Conservation (phyloP, 305 asterid species). For the Stenogyne calaminthoides region DNA sequence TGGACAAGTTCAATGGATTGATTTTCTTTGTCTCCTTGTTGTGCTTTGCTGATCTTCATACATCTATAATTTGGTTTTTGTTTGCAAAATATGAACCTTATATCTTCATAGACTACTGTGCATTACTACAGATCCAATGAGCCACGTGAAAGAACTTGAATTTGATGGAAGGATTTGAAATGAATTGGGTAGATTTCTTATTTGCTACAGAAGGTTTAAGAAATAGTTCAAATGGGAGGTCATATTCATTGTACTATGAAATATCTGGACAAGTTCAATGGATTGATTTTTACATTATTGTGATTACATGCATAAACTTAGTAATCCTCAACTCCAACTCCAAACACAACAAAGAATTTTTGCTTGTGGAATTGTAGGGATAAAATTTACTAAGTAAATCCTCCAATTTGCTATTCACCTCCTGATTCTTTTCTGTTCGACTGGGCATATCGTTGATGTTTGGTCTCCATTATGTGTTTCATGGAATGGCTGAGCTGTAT, state of each 20-base stretch:
- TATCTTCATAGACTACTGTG: slow-evolving; percentile 6
- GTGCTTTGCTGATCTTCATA: not conserved
- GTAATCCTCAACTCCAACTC: not conserved
- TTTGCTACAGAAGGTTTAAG: not conserved
- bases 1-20: not conserved
- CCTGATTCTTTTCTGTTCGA: slow-evolving; percentile 16
- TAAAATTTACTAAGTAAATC: not conserved
- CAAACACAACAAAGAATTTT: not conserved
- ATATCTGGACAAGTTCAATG: not conserved
- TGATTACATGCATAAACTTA: not conserved
- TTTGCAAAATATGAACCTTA: not conserved
- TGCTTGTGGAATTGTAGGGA: slow-evolving; percentile 17
- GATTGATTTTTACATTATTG: not conserved
- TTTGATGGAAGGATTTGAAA: slow-evolving; percentile 5
- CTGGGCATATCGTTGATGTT: not conserved
- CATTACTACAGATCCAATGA: not conserved
- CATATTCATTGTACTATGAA: slow-evolving; percentile 2
- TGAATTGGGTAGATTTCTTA: not conserved
- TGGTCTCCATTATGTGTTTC: slow-evolving; percentile 12
- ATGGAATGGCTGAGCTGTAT: slow-evolving; percentile 12
- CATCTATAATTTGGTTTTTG: slow-evolving; percentile 2
- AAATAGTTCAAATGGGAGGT: slow-evolving; percentile 3
- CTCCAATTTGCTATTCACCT: slow-evolving; percentile 16
- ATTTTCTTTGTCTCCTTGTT: not conserved
- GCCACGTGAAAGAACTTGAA: not conserved